Evolutionary conservation across 176 grass and related monocot species (phyloP).

Genomic region (Stipa capillata): DNA sequence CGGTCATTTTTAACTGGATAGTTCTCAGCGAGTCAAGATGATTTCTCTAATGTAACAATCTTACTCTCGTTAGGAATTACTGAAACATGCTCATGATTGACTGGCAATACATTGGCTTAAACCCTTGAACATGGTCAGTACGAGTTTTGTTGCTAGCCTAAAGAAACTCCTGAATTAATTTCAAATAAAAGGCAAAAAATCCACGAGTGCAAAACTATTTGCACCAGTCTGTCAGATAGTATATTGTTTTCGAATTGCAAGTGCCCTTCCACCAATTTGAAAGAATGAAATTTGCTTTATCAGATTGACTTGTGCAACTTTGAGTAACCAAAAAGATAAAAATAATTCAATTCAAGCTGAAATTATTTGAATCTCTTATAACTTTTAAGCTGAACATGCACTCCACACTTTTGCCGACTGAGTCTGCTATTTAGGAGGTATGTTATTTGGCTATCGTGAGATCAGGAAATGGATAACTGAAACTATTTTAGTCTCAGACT

Average conservation of each 20-base stretch:
- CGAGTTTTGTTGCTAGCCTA: neutral
- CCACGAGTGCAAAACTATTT: neutral
- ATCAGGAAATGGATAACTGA: conserved; percentile 10
- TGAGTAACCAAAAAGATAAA: neutral
- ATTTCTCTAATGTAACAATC: neutral
- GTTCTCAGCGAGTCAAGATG: neutral
- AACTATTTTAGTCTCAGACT: neutral
- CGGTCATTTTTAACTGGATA: neutral
- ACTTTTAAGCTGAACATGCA: conserved; percentile 9
- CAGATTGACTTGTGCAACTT: neutral
- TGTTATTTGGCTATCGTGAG: neutral
- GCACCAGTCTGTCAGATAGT: neutral
- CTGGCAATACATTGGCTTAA: neutral
- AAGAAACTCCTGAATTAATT: neutral
- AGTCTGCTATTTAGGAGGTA: neutral
- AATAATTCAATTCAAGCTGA: neutral
- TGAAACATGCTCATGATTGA: neutral
- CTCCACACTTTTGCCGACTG: neutral
- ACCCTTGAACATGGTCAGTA: neutral
- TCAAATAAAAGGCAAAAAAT: neutral
- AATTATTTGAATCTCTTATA: neutral
- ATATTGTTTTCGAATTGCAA: no score
- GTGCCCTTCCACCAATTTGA: neutral
- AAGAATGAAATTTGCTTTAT: neutral
- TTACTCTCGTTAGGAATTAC: neutral